Evolutionary conservation across 2,329 filamentous ascomycete genomes (phyloP), one percentile per base, ranked within the genome.

Genomic region (Ascochyta pisi): DNA sequence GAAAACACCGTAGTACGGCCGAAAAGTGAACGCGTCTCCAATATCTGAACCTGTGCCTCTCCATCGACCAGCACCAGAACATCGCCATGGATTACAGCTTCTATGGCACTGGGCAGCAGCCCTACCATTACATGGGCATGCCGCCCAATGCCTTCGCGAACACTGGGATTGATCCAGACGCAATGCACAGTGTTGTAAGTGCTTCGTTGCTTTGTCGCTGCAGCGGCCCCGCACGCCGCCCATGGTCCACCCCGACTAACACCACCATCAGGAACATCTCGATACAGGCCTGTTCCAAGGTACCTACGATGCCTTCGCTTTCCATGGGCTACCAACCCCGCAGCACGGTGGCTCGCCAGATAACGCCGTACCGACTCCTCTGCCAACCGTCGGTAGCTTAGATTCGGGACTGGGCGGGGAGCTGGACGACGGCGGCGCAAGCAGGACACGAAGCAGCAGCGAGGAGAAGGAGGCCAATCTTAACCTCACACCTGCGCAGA

Each of bases 21-120:
- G 53, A 47, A 15, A 41, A 15, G 33, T 42, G 37, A 37, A 24
- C 13, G 37, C 37, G 41, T 24, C 35, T 33, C 26, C 15, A 37
- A 43, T 29, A 43, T 16, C 29, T 35, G 40, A 48, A 22, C 35
- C 44, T 15, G 19, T 27, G 34, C 35, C 33, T 31, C 53, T 46
- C 41, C 53, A 43, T 33, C 37, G 27, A 41, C 26, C 53, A 29
- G 50, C 41, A 26, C 22, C 40, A 29, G 22, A 35, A 52, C 26
- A 15, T 38, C 52, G 38, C 63, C 47, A 86, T 87, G 84, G 83
- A 86, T 64, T 86, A 84, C 71, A 77, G 79, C 49, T 85, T 83
- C 71, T 86, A 81, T 70, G 68, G 73, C 46, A 66, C 78, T 19
- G 73, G 77, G 43, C 71, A 71, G 37, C 80, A 81, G 61, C 72